Base-by-base conservation (phyloP, 192 early-diverging fungal genomes). In the Rhizophagus sp. region DNA sequence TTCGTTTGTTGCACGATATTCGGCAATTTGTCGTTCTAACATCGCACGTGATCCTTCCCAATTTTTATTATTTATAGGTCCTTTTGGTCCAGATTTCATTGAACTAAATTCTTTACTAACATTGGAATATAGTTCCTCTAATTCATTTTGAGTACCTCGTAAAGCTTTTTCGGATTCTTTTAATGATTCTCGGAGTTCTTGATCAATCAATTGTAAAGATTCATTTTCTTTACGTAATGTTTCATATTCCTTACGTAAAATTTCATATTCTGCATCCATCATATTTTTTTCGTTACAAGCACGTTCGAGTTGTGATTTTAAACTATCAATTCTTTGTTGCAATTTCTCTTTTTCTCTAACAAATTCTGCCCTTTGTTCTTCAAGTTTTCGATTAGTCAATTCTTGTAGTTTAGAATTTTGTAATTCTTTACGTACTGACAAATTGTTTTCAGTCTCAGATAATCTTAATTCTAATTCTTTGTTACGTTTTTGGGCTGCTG, bases 401-500 rank as follows among this genome's bases (percentile, higher is more conserved):
- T 69, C 65, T 33, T 79, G 77, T 24, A 79, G 4, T 67, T 69
- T 44, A 5, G 77, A 79, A 50, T 69, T 64, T 12, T 47, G 47
- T 52, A 69, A 65, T 22, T 39, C 77, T 68, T 57, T 69, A 24
- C 65, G n/a, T 2, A 69, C 66, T 27, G 83, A 81, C 11, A 82
- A 82, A 66, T 86, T 82, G 75, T 82, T 82, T 70, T 86, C 83
- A 1, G 79, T 72, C 6, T 81, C 83, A 1, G 70, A 17, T 24
- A 86, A 62, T 63, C 83, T 81, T n/a, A 83, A 78, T 62, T 86
- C 83, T 39, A 86, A 65, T 24, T 81, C 73, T 13, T 76, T 78
- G 63, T 84, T 84, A 0, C 66, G 65, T 67, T 78, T 27, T 39
- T 74, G 70, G 13, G 83, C 62, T 19, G 15, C 8, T 22, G 5